Evolutionary conservation across 1,284 basidiomycete species (phyloP).

Genomic region (Apiotrichum mycotoxinovorans): DNA sequence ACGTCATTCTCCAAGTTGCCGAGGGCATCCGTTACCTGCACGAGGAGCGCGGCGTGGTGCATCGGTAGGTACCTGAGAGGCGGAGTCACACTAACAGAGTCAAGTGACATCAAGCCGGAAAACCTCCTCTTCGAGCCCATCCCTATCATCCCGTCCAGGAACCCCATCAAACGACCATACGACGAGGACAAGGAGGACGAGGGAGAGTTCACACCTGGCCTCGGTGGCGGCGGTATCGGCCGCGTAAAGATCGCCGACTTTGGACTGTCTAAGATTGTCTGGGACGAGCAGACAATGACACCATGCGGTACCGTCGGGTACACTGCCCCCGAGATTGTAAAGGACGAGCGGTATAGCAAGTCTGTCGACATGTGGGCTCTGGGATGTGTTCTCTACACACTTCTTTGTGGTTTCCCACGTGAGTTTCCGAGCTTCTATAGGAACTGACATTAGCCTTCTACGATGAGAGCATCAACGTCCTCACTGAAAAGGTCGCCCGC

Average conservation of each 20-base stretch:
- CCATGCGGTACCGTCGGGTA: constrained; percentile 99
- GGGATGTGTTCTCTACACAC: constrained; percentile 95
- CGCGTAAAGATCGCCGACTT: constrained; percentile 99
- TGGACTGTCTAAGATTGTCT: constrained; percentile 95
- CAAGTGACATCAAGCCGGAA: constrained; percentile 93
- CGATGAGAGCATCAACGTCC: constrained; percentile 95
- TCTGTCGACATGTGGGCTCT: constrained; percentile 99
- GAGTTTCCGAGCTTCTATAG: constrained; percentile 17
- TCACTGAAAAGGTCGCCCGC: constrained; percentile 96
- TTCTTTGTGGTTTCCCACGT: constrained; percentile 95
- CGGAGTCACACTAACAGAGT: not conserved
- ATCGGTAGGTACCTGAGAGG: not conserved
- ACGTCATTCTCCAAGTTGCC: constrained; percentile 97
- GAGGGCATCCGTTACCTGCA: constrained; percentile 93
- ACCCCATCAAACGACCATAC: constrained; percentile 74
- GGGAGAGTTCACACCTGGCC: constrained; percentile 85
- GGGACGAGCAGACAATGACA: constrained; percentile 99
- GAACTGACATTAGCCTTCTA: constrained; percentile 69
- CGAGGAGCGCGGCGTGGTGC: constrained; percentile 92
- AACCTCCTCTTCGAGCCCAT: constrained; percentile 94
- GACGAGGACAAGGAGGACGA: constrained; percentile 99
- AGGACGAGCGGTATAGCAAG: constrained; percentile 97
- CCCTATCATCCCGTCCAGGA: constrained; percentile 83
- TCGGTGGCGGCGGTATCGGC: constrained; percentile 96
- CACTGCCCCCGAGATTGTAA: constrained; percentile 98